A percentile compares a stretch with the other conserved stretches of the same genome.
Evolutionary conservation across 495 filamentous ascomycete species (phyloP).

Genomic region (Patellaria atrata): DNA sequence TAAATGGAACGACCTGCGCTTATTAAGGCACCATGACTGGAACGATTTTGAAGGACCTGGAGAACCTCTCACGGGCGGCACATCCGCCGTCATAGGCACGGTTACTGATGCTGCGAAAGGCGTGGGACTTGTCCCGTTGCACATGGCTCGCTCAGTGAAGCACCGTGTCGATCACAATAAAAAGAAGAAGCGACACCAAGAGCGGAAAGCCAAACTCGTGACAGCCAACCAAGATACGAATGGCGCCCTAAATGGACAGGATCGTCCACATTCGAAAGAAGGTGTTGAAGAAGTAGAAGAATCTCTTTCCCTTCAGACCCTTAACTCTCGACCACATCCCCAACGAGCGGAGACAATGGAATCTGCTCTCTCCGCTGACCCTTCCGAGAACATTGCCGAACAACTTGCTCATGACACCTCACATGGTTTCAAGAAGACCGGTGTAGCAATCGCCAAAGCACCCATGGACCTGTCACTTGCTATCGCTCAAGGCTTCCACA

Average conservation of each 20-base stretch:
- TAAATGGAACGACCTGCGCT: conserved; percentile 47
- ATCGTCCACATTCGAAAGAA: too few relatives aligned
- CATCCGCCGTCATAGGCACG: conserved; percentile 39
- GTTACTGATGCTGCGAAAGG: conserved; percentile 41
- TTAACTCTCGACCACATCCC: neutral
- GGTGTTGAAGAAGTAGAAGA: conserved; percentile 10
- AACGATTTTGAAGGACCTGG: conserved; percentile 69
- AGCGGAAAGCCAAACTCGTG: conserved; percentile 4
- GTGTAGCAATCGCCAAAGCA: conserved; percentile 21
- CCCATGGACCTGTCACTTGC: conserved; percentile 60
- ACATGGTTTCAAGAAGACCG: conserved; percentile 23
- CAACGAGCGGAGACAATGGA: conserved; percentile 7
- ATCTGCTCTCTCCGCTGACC: conserved; percentile 31
- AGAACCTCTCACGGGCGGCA: conserved; percentile 53
- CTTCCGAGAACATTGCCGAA: conserved; percentile 26
- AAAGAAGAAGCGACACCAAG: conserved; percentile 20
- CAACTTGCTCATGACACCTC: conserved; percentile 17
- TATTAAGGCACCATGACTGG: conserved; percentile 57
- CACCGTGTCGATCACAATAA: conserved; percentile 32
- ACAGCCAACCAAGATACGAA: conserved; percentile 3
- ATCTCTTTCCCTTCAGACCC: conserved; percentile 2
- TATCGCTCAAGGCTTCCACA: conserved; percentile 68
- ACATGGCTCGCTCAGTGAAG: conserved; percentile 38
- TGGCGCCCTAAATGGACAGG: too few relatives aligned
- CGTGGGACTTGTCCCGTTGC: conserved; percentile 42